Base-by-base conservation (phyloP, 2,329 filamentous ascomycete genomes). In the Claviceps sp. region DNA sequence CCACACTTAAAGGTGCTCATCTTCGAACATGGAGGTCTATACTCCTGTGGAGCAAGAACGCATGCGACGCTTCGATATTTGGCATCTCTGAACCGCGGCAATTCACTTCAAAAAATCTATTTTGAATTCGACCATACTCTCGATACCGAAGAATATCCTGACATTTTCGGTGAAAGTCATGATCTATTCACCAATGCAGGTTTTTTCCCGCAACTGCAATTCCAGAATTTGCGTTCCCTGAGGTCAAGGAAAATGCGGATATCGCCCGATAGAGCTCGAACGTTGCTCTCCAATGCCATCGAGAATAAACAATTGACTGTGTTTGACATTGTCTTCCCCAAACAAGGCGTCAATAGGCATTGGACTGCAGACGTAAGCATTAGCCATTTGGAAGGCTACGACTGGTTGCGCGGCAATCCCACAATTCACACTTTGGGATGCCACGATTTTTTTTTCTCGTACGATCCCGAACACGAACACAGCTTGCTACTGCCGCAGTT, bases 311-410 rank as follows among this genome's bases (percentile, higher is more conserved):
- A 59, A 16, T 58, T 71, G 2, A 58, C 62, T 34, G 63, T 63
- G 1, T 59, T 70, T 13, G 68, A 69, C 51, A 61, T 70, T 20
- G 62, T 65, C 2, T 70, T 70, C 51, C 65, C 65, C 1, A 56
- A 62, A 6, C 24, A 26, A 26, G 24, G 2, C 1, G 24, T 26
- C 24, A 26, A 26, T 26, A 26, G 24, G 24, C 24, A 7, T 7
- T 26, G 51, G 1, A 47, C 52, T n/a, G 67, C 65, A 13, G 50
- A 55, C n/a, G 48, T 49, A n/a, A 63, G 62, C 51, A 52, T 54
- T 11, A 52, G 60, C 14, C 63, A 69, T 50, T 56, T 71, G 13
- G 49, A 58, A 16, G 56, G 58, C 1, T 65, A 66, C 52, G 55
- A 54, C 6, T 72, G 69, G 68, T 58, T 72, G 2, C 58, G 61